Conservation (phyloP, 1,284 basidiomycete species). For the Marasmius oreades region DNA sequence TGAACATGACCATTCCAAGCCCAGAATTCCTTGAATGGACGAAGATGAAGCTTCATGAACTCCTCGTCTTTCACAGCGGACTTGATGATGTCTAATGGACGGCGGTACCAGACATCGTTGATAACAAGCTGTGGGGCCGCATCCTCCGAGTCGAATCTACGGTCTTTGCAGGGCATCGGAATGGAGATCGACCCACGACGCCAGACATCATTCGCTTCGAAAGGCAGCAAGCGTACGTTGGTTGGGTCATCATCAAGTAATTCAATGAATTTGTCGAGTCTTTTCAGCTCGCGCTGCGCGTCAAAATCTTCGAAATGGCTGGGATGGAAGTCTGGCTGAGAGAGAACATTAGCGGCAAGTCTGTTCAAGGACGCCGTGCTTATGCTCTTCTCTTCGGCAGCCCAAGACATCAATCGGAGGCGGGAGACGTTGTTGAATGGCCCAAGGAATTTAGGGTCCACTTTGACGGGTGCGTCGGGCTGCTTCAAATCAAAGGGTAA, state of each 20-base stretch:
- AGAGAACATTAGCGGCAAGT: background rate
- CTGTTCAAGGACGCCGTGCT: background rate
- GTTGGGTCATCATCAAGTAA: no score
- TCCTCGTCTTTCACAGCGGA: no score
- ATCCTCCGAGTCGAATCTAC: no score
- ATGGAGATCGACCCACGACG: no score
- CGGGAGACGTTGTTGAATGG: background rate
- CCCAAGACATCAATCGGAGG: background rate
- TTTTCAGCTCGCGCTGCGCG: background rate
- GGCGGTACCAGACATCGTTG: no score
- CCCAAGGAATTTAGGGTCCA: no score
- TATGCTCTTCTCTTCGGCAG: background rate
- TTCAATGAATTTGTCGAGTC: background rate
- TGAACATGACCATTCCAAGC: conserved; percentile 11
- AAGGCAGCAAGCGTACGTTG: background rate
- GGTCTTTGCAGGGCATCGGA: no score
- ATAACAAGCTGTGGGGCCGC: no score
- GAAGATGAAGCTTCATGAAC: conserved; percentile 5
- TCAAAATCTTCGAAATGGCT: background rate
- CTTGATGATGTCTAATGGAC: no score
- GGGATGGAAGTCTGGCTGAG: background rate
- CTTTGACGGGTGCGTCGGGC: no score
- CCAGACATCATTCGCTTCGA: background rate
- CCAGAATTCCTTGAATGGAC: conserved; percentile 18
- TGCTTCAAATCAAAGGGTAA: no score